Evolutionary conservation across 768 basidiomycete genomes (phyloP).

Genomic region (Lactarius quietus): DNA sequence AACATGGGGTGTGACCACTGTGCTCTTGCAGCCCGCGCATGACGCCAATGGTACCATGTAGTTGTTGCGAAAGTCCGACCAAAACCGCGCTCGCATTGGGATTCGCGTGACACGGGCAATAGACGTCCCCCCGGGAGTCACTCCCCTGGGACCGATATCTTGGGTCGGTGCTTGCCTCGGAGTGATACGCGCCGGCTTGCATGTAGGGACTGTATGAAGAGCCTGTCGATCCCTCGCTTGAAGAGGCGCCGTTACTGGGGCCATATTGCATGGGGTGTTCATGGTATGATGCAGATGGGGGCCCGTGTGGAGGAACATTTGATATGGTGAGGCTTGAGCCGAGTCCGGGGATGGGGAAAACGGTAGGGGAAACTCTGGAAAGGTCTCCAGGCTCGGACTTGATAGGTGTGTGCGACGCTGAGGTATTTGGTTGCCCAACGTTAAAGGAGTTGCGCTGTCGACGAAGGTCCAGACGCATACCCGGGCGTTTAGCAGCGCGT

Average conservation of each 20-base stretch:
- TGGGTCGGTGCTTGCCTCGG: slow-evolving; percentile 21
- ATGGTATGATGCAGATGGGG: slow-evolving; percentile 13
- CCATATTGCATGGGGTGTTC: slow-evolving; percentile 19
- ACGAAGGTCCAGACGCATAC: slow-evolving; percentile 30
- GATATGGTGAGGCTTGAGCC: slow-evolving; percentile 26
- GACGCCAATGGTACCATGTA: slow-evolving; percentile 18
- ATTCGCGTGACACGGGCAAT: slow-evolving; percentile 25
- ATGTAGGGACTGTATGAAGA: slow-evolving; percentile 28
- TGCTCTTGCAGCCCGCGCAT: slow-evolving; percentile 27
- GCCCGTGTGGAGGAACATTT: slow-evolving; percentile 23
- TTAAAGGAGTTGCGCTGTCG: slow-evolving; percentile 28
- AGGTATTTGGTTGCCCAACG: slow-evolving; percentile 26
- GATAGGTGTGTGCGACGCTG: slow-evolving; percentile 51
- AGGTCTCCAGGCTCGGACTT: slow-evolving; percentile 32
- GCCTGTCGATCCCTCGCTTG: slow-evolving; percentile 23
- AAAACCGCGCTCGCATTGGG: slow-evolving; percentile 22
- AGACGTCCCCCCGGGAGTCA: slow-evolving; percentile 19
- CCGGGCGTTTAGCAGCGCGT: slow-evolving; percentile 62
- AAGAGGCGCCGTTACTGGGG: slow-evolving; percentile 15
- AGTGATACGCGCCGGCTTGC: slow-evolving; percentile 17
- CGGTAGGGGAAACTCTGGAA: slow-evolving; percentile 28
- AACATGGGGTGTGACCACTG: slow-evolving; percentile 15
- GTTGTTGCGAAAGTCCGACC: slow-evolving; percentile 23
- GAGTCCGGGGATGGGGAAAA: slow-evolving; percentile 29
- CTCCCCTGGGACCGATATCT: slow-evolving; percentile 19